phyloP scores from a whole-genome alignment of 2,329 filamentous ascomycete species.

The Colletotrichum magnum region DNA sequence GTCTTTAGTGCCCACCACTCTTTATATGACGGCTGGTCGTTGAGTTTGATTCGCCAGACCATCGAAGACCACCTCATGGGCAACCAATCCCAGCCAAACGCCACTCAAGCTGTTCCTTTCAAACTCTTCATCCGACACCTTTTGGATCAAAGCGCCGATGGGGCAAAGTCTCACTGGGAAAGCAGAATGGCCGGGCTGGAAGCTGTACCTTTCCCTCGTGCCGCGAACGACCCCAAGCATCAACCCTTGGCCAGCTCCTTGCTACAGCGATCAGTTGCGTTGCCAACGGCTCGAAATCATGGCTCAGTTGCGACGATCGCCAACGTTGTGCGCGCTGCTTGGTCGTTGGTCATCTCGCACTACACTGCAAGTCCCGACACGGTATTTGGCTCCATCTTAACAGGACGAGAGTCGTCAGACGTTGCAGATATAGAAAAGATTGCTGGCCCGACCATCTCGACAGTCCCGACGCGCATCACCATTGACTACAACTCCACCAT shows the following conservation, averaged over 20 bases:
- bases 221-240: not conserved
- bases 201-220: slow-evolving; percentile 8
- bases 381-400: slow-evolving; percentile 47
- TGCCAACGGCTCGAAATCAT: slow-evolving; percentile 2
- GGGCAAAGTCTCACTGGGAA: slow-evolving; percentile 12
- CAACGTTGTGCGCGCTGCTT: slow-evolving; percentile 45
- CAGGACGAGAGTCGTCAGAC: slow-evolving; percentile 47
- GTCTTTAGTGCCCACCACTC: slow-evolving; percentile 51
- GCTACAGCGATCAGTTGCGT: not conserved
- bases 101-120: slow-evolving; percentile 1
- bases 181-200: slow-evolving; percentile 16
- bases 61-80: not conserved
- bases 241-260: slow-evolving; percentile 15
- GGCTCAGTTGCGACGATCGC: slow-evolving; percentile 27
- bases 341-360: slow-evolving; percentile 51
- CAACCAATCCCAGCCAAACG: not conserved
- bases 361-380: slow-evolving; percentile 50
- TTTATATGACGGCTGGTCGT: slow-evolving; percentile 47
- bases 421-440: slow-evolving; percentile 46
- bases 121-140: slow-evolving; percentile 21
- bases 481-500: slow-evolving; percentile 33
- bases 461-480: slow-evolving; percentile 46
- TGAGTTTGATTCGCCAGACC: slow-evolving; percentile 7
- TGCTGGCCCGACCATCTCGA: slow-evolving; percentile 49
- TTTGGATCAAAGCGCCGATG: not conserved